Evolutionary conservation across 352 stramenopile species (phyloP), one percentile per base, ranked within the genome.

Genomic region (Globisporangium cederbergense): DNA sequence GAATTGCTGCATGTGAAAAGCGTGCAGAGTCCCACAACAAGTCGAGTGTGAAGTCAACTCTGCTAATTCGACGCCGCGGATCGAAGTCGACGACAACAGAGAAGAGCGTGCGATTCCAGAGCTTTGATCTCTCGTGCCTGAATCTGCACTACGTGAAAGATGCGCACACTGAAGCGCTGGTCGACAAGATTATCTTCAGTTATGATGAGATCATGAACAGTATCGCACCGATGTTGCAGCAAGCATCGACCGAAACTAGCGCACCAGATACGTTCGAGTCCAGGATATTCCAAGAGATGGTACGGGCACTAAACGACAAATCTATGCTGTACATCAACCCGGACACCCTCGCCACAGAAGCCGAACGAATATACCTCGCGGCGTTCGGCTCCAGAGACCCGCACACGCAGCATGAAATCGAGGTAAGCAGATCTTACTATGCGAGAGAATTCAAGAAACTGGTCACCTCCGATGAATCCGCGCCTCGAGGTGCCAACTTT

Each of bases 51-150:
- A 71, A 65, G 18, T 65, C 58, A n/a, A 66, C 67, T 36, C 46
- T 53, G 9, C 36, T 64, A 18, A 58, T 47, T 62, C 62, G 60
- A 25, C 63, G 46, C n/a, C 50, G 65, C 46, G 58, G 51, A 11
- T 49, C 22, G 8, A 63, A 68, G 40, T 10, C 53, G 32, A 22
- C 65, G 40, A 47, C 62, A 20, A 4, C 36, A 28, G 63, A 71
- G 62, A 83, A 83, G 38, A 70, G 67, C 62, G 78, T 91, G n/a
- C 72, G 77, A 0, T 91, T 91, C 40, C 82, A 73, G 18, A 83
- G 72, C 22, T 91, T 91, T 20, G 77, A 89, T 52, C 66, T 91
- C 2, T 91, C 82, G 7, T 86, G 79, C 28, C 50, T 89, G 20
- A 79, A 78, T 47, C 66, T 91, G 32, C 68, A 84, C 28, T 89